Evolutionary conservation across 352 stramenopile species (phyloP).

Genomic region (Phytopythium helicoides): DNA sequence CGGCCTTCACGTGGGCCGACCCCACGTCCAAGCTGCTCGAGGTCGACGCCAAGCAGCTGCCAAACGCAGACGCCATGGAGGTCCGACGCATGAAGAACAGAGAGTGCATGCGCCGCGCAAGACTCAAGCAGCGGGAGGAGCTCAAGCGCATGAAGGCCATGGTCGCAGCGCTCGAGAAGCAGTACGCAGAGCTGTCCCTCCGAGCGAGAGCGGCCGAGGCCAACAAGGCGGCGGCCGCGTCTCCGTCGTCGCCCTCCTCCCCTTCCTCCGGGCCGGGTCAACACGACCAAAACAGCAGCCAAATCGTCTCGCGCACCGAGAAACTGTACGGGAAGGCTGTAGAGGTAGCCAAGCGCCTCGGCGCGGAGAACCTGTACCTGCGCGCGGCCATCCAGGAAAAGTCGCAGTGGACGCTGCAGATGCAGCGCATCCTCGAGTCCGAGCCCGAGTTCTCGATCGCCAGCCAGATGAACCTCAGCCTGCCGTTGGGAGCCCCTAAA

Average conservation of each 20-base stretch:
- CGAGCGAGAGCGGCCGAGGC: constrained; percentile 7
- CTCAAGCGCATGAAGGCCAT: constrained; percentile 27
- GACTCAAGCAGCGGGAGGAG: constrained; percentile 33
- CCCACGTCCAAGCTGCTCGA: constrained; percentile 2
- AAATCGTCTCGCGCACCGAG: neutral
- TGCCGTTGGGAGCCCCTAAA: neutral
- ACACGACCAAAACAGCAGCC: neutral
- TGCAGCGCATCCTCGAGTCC: constrained; percentile 29
- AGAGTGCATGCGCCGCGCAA: constrained; percentile 38
- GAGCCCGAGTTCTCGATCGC: constrained; percentile 4
- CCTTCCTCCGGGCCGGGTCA: no score
- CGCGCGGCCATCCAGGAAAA: constrained; percentile 35
- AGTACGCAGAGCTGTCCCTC: constrained; percentile 31
- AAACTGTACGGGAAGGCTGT: constrained; percentile 19
- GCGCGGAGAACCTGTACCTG: constrained; percentile 42
- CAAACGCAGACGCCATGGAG: constrained; percentile 26
- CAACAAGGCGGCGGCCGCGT: neutral
- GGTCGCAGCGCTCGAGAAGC: constrained; percentile 33
- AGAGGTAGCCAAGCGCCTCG: constrained; percentile 22
- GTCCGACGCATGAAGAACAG: constrained; percentile 34
- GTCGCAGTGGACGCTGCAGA: constrained; percentile 23
- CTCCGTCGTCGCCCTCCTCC: neutral
- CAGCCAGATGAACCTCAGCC: neutral
- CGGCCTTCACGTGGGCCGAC: no score
- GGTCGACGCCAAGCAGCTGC: constrained; percentile 14